Evolutionary conservation across 805 yeast genomes (phyloP).

Genomic region (Candida nitratophila): DNA sequence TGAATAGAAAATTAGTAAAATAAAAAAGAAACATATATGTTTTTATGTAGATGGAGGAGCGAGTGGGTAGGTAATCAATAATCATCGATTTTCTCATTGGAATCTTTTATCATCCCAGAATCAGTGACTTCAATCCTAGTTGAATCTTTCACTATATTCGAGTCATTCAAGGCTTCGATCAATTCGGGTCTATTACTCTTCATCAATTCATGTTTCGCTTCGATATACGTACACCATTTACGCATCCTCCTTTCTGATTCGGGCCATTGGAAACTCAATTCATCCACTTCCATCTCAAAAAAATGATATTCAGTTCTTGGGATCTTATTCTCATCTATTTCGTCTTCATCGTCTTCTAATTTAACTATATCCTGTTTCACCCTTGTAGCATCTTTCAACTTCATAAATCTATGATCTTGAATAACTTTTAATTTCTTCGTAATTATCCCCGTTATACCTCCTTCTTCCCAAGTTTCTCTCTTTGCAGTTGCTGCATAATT

Average conservation of each 20-base stretch:
- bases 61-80: not conserved
- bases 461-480: conserved; percentile 97
- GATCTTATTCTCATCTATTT: conserved; percentile 20
- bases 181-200: conserved; percentile 62
- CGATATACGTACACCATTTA: conserved; percentile 66
- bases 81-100: not conserved
- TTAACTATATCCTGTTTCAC: not conserved
- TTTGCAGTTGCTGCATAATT: conserved; percentile 47
- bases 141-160: conserved; percentile 38
- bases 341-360: conserved; percentile 12
- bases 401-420: conserved; percentile 39
- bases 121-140: not conserved
- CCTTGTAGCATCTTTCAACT: conserved; percentile 11
- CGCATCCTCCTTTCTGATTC: conserved; percentile 58
- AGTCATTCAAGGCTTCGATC: conserved; percentile 52
- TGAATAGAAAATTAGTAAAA: not conserved
- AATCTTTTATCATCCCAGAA: not conserved
- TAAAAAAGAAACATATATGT: too few species aligned
- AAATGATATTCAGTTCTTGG: conserved; percentile 88
- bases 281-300: conserved; percentile 62
- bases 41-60: not conserved
- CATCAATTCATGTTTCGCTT: conserved; percentile 55
- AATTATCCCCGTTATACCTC: conserved; percentile 75
- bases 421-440: conserved; percentile 52
- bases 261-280: conserved; percentile 65